Evolutionary conservation across 2,329 filamentous ascomycete species (phyloP).

Genomic region (Diaporthe helianthi): DNA sequence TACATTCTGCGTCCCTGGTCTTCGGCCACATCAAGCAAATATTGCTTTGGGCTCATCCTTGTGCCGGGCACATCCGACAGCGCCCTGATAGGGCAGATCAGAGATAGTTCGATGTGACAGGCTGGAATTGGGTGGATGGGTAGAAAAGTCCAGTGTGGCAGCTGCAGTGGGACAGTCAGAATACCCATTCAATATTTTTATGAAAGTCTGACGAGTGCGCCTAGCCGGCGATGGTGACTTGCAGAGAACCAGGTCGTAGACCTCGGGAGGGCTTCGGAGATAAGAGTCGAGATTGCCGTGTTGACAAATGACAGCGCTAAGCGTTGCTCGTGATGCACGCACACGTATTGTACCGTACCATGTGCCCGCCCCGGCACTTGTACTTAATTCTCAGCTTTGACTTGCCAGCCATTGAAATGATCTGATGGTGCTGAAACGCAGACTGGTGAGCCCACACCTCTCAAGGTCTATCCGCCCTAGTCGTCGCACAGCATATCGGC

Average conservation of each 20-base stretch:
- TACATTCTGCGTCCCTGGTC: conserved; percentile 9
- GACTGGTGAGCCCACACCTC: background rate
- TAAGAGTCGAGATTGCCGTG: background rate
- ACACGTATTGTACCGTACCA: background rate
- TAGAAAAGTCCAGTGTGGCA: conserved; percentile 5
- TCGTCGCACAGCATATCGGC: background rate
- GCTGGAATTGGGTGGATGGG: background rate
- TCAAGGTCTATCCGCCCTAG: background rate
- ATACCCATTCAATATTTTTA: conserved; percentile 5
- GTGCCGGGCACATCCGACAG: background rate
- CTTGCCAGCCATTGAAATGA: background rate
- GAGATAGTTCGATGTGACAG: conserved; percentile 1
- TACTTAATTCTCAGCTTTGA: background rate
- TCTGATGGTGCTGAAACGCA: background rate
- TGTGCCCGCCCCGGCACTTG: background rate
- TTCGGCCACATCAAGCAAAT: background rate
- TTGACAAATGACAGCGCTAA: conserved; percentile 23
- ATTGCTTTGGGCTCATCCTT: background rate
- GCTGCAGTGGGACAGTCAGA: background rate
- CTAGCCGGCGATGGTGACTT: background rate
- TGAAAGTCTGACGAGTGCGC: background rate
- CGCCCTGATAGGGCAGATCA: background rate
- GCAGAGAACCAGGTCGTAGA: background rate
- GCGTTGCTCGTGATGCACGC: background rate
- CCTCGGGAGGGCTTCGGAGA: conserved; percentile 25